Evolutionary conservation across 2,329 filamentous ascomycete species (phyloP).

Genomic region (Drechmeria coniospora): DNA sequence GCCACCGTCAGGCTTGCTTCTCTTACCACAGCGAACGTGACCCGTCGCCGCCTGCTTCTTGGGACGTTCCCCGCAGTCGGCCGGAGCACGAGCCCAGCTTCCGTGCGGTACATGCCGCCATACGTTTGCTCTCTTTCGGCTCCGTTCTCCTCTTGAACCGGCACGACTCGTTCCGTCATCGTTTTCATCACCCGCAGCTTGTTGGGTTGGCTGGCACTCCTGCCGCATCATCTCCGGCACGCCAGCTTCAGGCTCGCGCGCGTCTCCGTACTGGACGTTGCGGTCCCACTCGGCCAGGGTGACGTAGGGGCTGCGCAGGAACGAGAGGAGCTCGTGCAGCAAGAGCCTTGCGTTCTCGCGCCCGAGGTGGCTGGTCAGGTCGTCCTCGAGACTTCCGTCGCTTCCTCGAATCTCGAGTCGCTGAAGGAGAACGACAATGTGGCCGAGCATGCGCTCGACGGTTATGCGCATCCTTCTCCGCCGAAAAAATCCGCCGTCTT

Average conservation of each 20-base stretch:
- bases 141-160: no score
- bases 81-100: no score
- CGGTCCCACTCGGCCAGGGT: constrained; percentile 66
- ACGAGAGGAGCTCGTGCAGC: constrained; percentile 70
- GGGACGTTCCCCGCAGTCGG: no score
- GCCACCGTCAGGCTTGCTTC: no score
- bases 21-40: no score
- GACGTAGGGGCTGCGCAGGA: constrained; percentile 65
- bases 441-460: constrained; percentile 73
- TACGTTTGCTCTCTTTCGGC: no score
- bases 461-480: constrained; percentile 39
- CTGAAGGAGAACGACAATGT: constrained; percentile 69
- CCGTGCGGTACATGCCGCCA: no score
- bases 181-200: no score
- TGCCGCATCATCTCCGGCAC: background rate
- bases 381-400: constrained; percentile 61
- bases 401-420: constrained; percentile 70
- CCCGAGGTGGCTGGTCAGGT: constrained; percentile 67
- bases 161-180: no score
- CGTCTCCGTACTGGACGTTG: constrained; percentile 51
- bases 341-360: constrained; percentile 58
- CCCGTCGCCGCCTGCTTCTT: no score
- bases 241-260: background rate
- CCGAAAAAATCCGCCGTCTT: constrained; percentile 3
- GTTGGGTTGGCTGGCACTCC: no score